Evolutionary conservation across 2,329 filamentous ascomycete genomes (phyloP).

Genomic region (Oidium heveae): DNA sequence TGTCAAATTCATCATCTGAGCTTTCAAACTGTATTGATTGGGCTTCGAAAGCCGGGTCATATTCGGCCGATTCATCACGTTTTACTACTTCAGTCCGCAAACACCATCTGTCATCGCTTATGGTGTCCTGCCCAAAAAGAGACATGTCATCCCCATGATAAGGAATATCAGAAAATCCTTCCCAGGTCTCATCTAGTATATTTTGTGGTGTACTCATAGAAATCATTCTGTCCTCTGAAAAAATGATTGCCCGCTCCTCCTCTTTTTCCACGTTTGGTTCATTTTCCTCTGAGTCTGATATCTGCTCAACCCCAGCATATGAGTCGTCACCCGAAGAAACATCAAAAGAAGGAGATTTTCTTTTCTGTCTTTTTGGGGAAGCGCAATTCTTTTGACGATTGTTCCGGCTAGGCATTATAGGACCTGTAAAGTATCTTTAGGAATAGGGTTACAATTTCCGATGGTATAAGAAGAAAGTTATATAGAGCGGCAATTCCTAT

Average conservation of each 20-base stretch:
- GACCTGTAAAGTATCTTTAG: too few relatives aligned
- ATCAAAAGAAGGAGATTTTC: constrained; percentile 21
- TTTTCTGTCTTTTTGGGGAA: constrained; percentile 1
- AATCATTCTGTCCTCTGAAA: constrained; percentile 17
- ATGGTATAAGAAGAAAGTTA: too few relatives aligned
- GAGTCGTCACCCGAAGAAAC: constrained; percentile 30
- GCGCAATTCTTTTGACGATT: too few relatives aligned
- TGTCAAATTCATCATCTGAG: constrained; percentile 33
- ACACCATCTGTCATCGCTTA: constrained; percentile 1
- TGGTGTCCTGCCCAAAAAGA: constrained; percentile 15
- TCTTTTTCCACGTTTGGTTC: constrained; percentile 52
- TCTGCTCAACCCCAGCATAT: constrained; percentile 54
- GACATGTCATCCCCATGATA: constrained; percentile 3
- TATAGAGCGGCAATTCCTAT: too few relatives aligned
- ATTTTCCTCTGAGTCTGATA: constrained; percentile 58
- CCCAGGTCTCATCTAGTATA: constrained; percentile 23
- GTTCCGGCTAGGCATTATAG: too few relatives aligned
- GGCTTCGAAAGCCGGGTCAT: background rate
- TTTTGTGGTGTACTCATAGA: constrained; percentile 14
- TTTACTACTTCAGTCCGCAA: constrained; percentile 1
- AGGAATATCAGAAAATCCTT: constrained; percentile 21
- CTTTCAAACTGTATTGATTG: constrained; percentile 45
- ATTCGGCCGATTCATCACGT: background rate
- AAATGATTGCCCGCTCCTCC: constrained; percentile 51
- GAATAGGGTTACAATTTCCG: too few relatives aligned